Evolutionary conservation across 768 basidiomycete genomes (phyloP), one percentile per base, ranked within the genome.

Genomic region (Leucocoprinus sp.): DNA sequence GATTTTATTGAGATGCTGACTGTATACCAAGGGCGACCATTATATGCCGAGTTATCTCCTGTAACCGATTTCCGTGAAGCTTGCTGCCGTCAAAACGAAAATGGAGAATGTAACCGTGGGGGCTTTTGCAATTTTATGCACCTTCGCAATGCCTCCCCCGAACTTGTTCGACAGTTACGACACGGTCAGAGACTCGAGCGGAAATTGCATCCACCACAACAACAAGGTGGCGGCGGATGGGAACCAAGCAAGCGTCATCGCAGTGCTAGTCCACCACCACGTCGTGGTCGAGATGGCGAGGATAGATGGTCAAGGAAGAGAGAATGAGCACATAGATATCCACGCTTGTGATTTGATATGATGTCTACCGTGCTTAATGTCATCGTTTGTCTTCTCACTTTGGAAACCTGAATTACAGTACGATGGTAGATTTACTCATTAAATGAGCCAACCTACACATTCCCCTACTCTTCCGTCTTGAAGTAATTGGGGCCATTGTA

Each of bases 91-190:
- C 96, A 99, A 64, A 98, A 99, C 56, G 96, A 99, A 63, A 87
- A 97, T 55, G 96, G 96, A 6, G 90, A 95, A 65, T 99, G 96
- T 64, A 95, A 95, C 57, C 83, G 96, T 34, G 96, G 95, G 23
- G 93, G 93, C 2, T 97, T 96, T 69, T 98, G 95, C 66, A 98
- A 99, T 64, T 99, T 99, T 60, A 96, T 97, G 91, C 93, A 97
- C 67, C 71, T 97, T 26, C 82, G 90, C 11, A 74, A 91, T 17
- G 88, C 93, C 4, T 87, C 91, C 23, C 81, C 84, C 58, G 81
- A 89, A 8, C 75, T 96, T 9, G 85, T 90, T 2, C 77, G 75
- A 35, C 79, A 84, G 6, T 68, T 97, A 43, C 77, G 80, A 14
- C 81, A 78, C 35, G 89, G 90, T 11, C 93, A 97, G 60, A 75